phyloP scores from a whole-genome alignment of 2,329 filamentous ascomycete species.

The Chlorencoelia australis region DNA sequence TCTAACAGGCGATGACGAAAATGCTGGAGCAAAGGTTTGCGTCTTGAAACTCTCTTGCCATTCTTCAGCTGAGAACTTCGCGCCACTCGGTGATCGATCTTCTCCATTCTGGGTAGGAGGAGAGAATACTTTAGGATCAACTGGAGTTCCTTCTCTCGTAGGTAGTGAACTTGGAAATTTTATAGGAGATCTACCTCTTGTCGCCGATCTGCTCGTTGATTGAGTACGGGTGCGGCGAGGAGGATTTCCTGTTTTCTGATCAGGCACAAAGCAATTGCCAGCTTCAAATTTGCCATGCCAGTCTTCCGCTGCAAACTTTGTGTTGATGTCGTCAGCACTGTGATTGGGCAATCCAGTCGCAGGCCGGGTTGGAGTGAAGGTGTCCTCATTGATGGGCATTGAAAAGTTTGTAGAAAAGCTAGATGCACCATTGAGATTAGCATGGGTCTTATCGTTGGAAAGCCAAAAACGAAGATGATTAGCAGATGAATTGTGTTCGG shows the following conservation, averaged over 20 bases:
- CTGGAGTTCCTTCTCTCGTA: conserved; percentile 7
- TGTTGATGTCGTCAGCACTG: conserved; percentile 52
- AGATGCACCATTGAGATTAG: conserved; percentile 27
- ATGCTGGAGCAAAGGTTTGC: conserved; percentile 24
- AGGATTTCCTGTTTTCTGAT: conserved; percentile 11
- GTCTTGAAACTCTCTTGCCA: conserved; percentile 26
- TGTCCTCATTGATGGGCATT: conserved; percentile 36
- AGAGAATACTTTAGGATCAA: conserved; percentile 12
- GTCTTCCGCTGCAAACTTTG: conserved; percentile 45
- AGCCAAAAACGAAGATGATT: conserved; percentile 7
- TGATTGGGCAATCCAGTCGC: conserved; percentile 37
- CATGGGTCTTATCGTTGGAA: conserved; percentile 8
- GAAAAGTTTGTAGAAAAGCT: conserved; percentile 37
- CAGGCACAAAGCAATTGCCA: conserved; percentile 24
- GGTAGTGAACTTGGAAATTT: no score
- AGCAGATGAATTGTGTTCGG: conserved; percentile 7
- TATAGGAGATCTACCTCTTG: conserved; percentile 22
- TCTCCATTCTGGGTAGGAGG: conserved; percentile 8
- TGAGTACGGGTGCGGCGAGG: conserved; percentile 16
- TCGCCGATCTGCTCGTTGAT: conserved; percentile 16
- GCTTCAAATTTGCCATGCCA: conserved; percentile 28
- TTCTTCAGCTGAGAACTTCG: conserved; percentile 24
- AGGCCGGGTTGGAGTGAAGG: conserved; percentile 29
- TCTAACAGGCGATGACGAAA: conserved; percentile 5
- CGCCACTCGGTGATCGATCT: conserved; percentile 20